These are phyloP conservation scores for Amorphotheca resinae DNA, from an alignment of 495 filamentous ascomycete species.

Conservation along the genomic window DNA sequence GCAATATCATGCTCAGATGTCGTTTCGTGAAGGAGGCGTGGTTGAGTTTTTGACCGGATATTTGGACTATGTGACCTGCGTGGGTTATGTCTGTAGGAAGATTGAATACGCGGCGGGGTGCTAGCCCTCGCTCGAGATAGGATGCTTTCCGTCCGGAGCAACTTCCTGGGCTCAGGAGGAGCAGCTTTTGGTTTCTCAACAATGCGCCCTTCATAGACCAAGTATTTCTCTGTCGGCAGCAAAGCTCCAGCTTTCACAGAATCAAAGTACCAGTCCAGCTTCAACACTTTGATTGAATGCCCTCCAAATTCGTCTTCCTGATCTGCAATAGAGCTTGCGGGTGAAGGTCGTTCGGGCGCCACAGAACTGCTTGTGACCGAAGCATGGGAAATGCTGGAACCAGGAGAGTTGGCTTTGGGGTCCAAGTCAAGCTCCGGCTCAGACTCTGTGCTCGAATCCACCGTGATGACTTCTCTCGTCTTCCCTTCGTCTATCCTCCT, in stretches of 20 bases:
- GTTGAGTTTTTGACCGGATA: background rate
- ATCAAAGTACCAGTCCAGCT: slow-evolving; percentile 60
- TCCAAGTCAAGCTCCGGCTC: slow-evolving; percentile 11
- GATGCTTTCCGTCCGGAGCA: slow-evolving; percentile 20
- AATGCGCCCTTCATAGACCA: slow-evolving; percentile 48
- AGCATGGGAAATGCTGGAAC: background rate
- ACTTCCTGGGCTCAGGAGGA: background rate
- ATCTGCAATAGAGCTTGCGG: no score
- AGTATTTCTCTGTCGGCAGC: slow-evolving; percentile 47
- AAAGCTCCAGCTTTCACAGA: slow-evolving; percentile 40
- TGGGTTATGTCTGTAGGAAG: background rate
- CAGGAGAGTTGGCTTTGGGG: background rate
- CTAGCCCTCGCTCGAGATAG: slow-evolving; percentile 19
- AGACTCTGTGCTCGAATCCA: slow-evolving; percentile 30
- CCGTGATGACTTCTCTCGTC: slow-evolving; percentile 7
- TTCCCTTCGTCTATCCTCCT: slow-evolving; percentile 8
- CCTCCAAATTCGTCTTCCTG: background rate
- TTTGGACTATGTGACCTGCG: background rate
- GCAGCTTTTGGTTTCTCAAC: slow-evolving; percentile 1
- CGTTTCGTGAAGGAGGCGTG: slow-evolving; percentile 43
- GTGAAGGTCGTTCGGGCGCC: background rate
- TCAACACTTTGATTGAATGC: slow-evolving; percentile 52
- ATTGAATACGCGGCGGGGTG: slow-evolving; percentile 1
- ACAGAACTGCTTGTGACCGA: background rate
- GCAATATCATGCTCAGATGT: slow-evolving; percentile 57